Base-by-base conservation (phyloP, 495 filamentous ascomycete species). In the Penicillium soppii region DNA sequence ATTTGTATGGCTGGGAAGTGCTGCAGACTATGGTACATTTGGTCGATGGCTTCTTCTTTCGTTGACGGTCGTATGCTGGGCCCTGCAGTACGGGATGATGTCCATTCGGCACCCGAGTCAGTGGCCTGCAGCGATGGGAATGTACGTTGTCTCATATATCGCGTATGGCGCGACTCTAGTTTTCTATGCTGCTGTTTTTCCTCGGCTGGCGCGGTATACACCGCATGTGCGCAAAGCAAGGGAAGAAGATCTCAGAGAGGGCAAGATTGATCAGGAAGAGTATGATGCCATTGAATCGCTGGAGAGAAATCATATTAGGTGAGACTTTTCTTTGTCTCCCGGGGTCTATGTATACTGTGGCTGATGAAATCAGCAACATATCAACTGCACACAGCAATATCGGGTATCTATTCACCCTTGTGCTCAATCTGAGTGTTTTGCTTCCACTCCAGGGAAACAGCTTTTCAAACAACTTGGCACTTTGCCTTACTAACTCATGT, bases 331-430 rank as follows among this genome's bases (percentile, higher is more conserved):
- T 19, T 17, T 21, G 5, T 8, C 15, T 13, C 4, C n/a, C n/a
- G n/a, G n/a, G n/a, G n/a, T n/a, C n/a, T 20, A 2, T 26, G 16
- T 2, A 12, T 4, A 3, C 21, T n/a, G 1, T 36, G 13, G 20
- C 32, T 47, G 32, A 47, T 16, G 4, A 36, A 19, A 10, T 1
- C 41, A 76, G 72, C 52, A 75, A 72, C 23, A 65, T 75, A 5
- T 77, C 72, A 3, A 78, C 74, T n/a, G 75, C 73, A 2, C 75
- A 78, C 50, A 76, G 72, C 41, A 77, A 78, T 36, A 77, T 78
- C 37, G 75, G 75, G 37, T 78, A 78, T 47, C 43, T 78, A 22
- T 51, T 74, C 3, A 73, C 70, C 0, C 56, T 77, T 7, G 65
- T 71, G 7, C 58, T 78, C 38, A 78, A 77, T 30, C 54, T 78